These are phyloP conservation scores for Wickerhamiella cacticola DNA, from an alignment of 805 yeast species.

Conservation along the genomic window DNA sequence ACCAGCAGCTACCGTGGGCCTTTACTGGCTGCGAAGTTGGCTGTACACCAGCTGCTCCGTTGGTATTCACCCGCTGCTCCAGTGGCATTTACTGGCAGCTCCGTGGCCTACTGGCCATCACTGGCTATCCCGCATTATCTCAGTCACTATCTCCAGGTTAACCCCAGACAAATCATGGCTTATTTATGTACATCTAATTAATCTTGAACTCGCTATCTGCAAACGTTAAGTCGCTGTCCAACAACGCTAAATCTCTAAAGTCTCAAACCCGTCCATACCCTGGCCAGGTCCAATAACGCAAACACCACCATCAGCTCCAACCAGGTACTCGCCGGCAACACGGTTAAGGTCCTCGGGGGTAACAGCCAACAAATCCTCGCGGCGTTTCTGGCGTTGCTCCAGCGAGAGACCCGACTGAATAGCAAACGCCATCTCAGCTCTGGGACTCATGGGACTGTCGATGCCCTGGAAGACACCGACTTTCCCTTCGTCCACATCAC, in stretches of 20 bases:
- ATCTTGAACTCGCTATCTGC: no score
- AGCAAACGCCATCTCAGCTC: slow-evolving; percentile 57
- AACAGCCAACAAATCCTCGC: slow-evolving; percentile 62
- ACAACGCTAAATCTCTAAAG: slow-evolving; percentile 11
- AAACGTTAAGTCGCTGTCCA: no score
- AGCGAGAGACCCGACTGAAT: slow-evolving; percentile 64
- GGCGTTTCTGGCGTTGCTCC: slow-evolving; percentile 66
- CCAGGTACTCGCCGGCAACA: slow-evolving; percentile 51
- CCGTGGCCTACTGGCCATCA: no score
- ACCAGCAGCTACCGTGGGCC: no score
- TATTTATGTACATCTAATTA: slow-evolving; percentile 11
- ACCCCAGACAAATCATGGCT: no score
- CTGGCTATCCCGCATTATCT: no score
- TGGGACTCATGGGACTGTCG: slow-evolving; percentile 79
- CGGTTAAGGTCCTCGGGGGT: slow-evolving; percentile 46
- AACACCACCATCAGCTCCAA: slow-evolving; percentile 9
- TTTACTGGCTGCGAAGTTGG: no score
- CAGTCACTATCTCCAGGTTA: no score
- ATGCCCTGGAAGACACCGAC: slow-evolving; percentile 79
- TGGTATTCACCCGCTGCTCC: no score
- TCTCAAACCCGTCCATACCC: not conserved
- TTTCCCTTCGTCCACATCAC: slow-evolving; percentile 79
- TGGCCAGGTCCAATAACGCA: slow-evolving; percentile 22
- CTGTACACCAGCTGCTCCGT: no score
- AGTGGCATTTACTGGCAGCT: no score